Base-by-base conservation (phyloP, 257 asterid genomes). In the Vinca minor region DNA sequence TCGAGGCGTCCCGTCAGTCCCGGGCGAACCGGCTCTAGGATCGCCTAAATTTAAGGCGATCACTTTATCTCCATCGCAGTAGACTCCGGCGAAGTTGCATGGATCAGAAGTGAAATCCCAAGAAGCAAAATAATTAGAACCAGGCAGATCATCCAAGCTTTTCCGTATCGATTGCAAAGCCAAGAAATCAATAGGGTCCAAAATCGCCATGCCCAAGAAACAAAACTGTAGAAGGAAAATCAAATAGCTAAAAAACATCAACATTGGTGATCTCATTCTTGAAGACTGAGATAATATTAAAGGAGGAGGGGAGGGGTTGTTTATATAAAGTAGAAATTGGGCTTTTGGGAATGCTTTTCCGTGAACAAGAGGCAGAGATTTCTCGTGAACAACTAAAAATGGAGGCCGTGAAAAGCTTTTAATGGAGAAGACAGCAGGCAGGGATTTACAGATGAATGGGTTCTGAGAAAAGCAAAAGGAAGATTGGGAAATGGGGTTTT, bases 81-180 rank as follows among this genome's bases (percentile, higher is more conserved):
- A 84, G 6, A 90, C 89, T 61, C 97, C 97, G 65, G 93, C 79
- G 64, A 90, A 90, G 66, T 68, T 79, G 58, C 97, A 90, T 0
- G 97, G 97, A 49, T 90, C 96, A 3, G 96, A 78, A 34, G 97
- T 90, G 75, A 90, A 90, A 74, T 90, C 97, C 97, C 97, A 90
- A 1, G 97, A 85, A 44, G 80, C 79, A 17, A 90, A 81, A 28
- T 73, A 90, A 57, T 78, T 81, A 0, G 97, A 90, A 9, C 95
- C 95, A 1, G 97, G 97, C 70, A 87, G 65, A 81, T 90, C 97
- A 70, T 38, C 63, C 52, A 91, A 69, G 68, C 82, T 65, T 69
- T 88, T 87, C 5, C 84, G 76, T 18, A 91, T 81, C 1, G 97
- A 76, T 61, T 93, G 98, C 34, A 93, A 48, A 0, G 98, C 96